Percentiles rank a stretch among this genome's conserved stretches.
phyloP scores from a whole-genome alignment of 2,329 filamentous ascomycete species.

The Apiospora kogelbergensis region DNA sequence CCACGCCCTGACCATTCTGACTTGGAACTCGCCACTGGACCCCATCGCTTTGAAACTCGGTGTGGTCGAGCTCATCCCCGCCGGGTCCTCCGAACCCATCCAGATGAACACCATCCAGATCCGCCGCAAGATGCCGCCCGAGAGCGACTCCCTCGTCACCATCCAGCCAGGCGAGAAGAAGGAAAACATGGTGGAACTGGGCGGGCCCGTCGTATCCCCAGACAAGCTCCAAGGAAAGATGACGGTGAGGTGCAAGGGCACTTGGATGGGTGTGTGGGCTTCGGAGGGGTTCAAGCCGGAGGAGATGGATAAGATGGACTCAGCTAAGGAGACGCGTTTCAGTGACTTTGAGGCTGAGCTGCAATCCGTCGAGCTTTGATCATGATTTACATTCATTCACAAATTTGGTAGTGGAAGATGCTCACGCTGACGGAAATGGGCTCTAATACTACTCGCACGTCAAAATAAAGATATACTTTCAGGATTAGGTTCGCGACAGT shows the following conservation, averaged over 20 bases:
- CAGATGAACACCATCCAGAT: conserved; percentile 38
- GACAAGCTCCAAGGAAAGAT: conserved; percentile 33
- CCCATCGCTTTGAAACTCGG: conserved; percentile 40
- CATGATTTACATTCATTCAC: no score
- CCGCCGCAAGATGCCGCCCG: conserved; percentile 41
- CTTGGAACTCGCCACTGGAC: conserved; percentile 48
- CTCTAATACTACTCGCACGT: background rate
- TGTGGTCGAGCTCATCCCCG: conserved; percentile 39
- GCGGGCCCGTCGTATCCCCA: conserved; percentile 35
- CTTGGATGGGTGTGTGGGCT: conserved; percentile 38
- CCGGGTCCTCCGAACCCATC: conserved; percentile 32
- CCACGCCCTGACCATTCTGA: conserved; percentile 39
- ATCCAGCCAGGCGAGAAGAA: conserved; percentile 37
- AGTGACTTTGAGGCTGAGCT: background rate
- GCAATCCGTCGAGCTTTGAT: background rate
- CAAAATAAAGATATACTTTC: background rate
- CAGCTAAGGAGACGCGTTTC: background rate
- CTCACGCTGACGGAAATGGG: background rate
- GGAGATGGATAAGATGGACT: background rate
- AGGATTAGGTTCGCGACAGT: background rate
- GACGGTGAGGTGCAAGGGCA: conserved; percentile 35
- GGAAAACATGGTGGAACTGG: conserved; percentile 37
- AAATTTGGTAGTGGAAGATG: fast-evolving
- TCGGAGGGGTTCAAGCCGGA: background rate
- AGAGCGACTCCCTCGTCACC: conserved; percentile 36